A percentile compares a stretch with the other conserved stretches of the same genome.
These are phyloP conservation scores for Saturnispora ahearnii DNA, from an alignment of 805 yeast genomes.

Conservation along the genomic window DNA sequence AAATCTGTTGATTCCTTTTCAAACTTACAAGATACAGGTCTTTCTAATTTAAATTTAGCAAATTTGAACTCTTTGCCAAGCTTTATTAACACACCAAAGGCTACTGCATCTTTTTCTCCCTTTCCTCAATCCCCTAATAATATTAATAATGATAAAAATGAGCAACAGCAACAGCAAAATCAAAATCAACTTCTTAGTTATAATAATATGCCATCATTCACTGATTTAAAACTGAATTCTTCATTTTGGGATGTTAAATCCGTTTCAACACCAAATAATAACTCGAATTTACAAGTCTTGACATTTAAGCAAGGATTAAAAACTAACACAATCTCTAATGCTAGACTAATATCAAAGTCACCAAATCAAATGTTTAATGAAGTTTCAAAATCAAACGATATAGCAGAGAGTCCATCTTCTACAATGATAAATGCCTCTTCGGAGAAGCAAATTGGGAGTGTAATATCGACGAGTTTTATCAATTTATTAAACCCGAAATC, in stretches of 20 bases:
- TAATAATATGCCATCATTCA: conserved; percentile 11
- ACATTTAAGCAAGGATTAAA: neutral
- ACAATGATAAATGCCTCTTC: neutral
- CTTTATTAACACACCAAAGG: conserved; percentile 4
- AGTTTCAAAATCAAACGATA: neutral
- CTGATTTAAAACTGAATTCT: conserved; percentile 10
- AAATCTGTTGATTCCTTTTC: neutral
- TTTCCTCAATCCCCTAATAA: conserved; percentile 2
- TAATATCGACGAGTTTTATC: conserved; percentile 6
- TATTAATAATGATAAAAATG: neutral
- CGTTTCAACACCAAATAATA: neutral
- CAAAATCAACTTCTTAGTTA: neutral
- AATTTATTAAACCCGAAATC: conserved; percentile 4
- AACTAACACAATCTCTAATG: neutral
- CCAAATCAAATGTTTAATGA: neutral
- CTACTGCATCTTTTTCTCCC: conserved; percentile 4
- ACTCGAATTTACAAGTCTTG: neutral
- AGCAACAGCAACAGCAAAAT: neutral
- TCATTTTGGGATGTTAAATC: conserved; percentile 7
- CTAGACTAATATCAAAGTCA: neutral
- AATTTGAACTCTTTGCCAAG: conserved; percentile 1
- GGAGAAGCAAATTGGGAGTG: neutral
- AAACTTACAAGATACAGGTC: neutral
- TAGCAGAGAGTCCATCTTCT: neutral
- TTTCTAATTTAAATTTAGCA: conserved; percentile 1